These are phyloP conservation scores for Thermomucor indicae-seudaticae DNA, from an alignment of 371 early-diverging fungal genomes.

Conservation along the genomic window DNA sequence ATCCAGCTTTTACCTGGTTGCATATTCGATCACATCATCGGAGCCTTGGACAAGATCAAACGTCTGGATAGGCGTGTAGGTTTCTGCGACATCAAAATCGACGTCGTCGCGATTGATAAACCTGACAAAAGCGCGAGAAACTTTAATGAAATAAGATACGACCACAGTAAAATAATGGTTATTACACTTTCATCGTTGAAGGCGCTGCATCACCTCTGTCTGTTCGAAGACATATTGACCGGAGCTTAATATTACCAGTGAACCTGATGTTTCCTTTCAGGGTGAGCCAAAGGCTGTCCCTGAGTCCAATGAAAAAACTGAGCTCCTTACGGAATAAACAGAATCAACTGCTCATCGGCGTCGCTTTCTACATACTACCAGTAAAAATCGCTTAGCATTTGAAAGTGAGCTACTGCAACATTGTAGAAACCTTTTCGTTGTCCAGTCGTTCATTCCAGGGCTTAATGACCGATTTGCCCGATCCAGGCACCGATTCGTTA, in stretches of 20 bases:
- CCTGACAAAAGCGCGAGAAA: slow-evolving; percentile 25
- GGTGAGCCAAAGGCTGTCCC: not conserved
- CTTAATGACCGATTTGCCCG: slow-evolving; percentile 78
- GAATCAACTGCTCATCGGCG: slow-evolving; percentile 86
- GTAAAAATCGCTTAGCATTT: not conserved
- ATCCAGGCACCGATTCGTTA: slow-evolving; percentile 71
- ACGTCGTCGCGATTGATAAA: slow-evolving; percentile 87
- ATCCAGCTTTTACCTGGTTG: slow-evolving; percentile 36
- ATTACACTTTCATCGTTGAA: slow-evolving; percentile 72
- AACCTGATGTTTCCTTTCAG: slow-evolving; percentile 45
- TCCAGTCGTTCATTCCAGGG: slow-evolving; percentile 82
- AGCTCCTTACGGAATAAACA: slow-evolving; percentile 77
- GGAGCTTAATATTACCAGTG: slow-evolving; percentile 85
- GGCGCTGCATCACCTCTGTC: slow-evolving; percentile 69
- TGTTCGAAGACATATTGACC: slow-evolving; percentile 78
- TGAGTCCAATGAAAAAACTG: not conserved
- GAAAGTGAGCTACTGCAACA: not conserved
- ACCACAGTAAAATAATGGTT: not conserved
- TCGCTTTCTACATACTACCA: slow-evolving; percentile 75
- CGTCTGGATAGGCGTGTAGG: slow-evolving; percentile 66
- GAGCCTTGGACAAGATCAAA: slow-evolving; percentile 69
- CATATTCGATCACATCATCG: slow-evolving; percentile 65
- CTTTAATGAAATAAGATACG: not conserved
- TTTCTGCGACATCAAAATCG: slow-evolving; percentile 85
- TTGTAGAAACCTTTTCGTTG: slow-evolving; percentile 46